Percentiles rank a stretch among this genome's conserved stretches.
Evolutionary conservation across 2,329 filamentous ascomycete genomes (phyloP).

Genomic region (Colletotrichum eleusines): DNA sequence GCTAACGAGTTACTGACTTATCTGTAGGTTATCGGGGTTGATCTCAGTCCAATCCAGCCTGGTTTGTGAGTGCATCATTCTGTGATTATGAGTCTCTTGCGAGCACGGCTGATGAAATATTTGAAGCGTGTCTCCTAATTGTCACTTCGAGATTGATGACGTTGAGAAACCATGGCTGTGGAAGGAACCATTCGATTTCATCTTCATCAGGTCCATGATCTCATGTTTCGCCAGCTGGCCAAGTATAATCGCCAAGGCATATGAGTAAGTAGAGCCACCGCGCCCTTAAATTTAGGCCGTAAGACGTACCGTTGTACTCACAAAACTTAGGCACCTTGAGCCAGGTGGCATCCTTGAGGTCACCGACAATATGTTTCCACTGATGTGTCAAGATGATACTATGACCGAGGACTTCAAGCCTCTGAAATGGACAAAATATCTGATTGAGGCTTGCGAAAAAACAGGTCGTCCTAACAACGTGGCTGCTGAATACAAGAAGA

Average conservation of each 20-base stretch:
- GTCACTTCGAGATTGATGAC: slow-evolving; percentile 57
- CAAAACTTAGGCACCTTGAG: slow-evolving; percentile 45
- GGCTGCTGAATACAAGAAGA: slow-evolving; percentile 49
- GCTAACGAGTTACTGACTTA: not conserved
- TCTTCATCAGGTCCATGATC: slow-evolving; percentile 50
- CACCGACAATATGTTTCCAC: slow-evolving; percentile 46
- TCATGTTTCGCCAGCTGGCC: slow-evolving; percentile 46
- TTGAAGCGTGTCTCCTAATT: slow-evolving; percentile 56
- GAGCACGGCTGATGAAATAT: not conserved
- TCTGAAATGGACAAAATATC: slow-evolving; percentile 49
- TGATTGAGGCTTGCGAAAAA: slow-evolving; percentile 46
- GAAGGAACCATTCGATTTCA: slow-evolving; percentile 50
- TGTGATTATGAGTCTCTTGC: not conserved
- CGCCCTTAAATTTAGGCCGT: too few species aligned
- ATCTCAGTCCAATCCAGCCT: slow-evolving; percentile 53
- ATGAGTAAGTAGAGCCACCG: slow-evolving; percentile 43
- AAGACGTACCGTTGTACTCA: too few species aligned
- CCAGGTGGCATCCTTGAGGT: slow-evolving; percentile 52
- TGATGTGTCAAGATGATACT: slow-evolving; percentile 49
- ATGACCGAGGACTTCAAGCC: slow-evolving; percentile 46
- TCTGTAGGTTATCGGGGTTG: slow-evolving; percentile 46
- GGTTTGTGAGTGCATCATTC: slow-evolving; percentile 44
- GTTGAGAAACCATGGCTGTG: slow-evolving; percentile 51
- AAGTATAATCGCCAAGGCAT: slow-evolving; percentile 44
- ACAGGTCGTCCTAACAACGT: not conserved